phyloP scores from a whole-genome alignment of 306 rosid species.

The Vigna unguiculata region DNA sequence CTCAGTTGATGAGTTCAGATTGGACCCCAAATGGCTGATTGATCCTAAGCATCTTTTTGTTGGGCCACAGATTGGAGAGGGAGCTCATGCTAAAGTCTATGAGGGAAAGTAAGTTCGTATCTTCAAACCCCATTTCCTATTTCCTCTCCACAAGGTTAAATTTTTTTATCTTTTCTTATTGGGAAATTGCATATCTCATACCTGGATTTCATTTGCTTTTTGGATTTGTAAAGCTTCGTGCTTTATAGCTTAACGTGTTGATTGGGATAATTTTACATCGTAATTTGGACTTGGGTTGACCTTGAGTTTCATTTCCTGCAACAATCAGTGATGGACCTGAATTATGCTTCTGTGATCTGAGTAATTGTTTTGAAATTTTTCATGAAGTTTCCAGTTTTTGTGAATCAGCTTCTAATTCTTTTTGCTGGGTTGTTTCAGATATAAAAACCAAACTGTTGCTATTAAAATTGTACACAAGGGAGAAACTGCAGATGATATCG shows the following conservation, averaged over 20 bases:
- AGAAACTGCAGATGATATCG: constrained; percentile 76
- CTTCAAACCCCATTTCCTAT: constrained; percentile 32
- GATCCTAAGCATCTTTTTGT: constrained; percentile 85
- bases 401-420: constrained; percentile 32
- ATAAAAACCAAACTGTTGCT: constrained; percentile 86
- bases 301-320: constrained; percentile 32
- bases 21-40: constrained; percentile 84
- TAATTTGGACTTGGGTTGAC: constrained; percentile 20
- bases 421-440: constrained; percentile 57
- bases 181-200: constrained; percentile 41
- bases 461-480: constrained; percentile 84
- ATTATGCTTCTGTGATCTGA: constrained; percentile 39
- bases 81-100: constrained; percentile 96
- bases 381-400: constrained; percentile 32
- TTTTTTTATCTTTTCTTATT: constrained; percentile 44
- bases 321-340: constrained; percentile 37
- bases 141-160: constrained; percentile 28
- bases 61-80: constrained; percentile 92
- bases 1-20: constrained; percentile 80
- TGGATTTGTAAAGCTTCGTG: constrained; percentile 41
- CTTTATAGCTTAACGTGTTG: not conserved
- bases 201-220: not conserved
- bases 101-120: constrained; percentile 85
- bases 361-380: constrained; percentile 26
- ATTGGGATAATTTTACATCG: constrained; percentile 13